Evolutionary conservation across 2,329 filamentous ascomycete species (phyloP).

Genomic region (Fusarium nelsonii): DNA sequence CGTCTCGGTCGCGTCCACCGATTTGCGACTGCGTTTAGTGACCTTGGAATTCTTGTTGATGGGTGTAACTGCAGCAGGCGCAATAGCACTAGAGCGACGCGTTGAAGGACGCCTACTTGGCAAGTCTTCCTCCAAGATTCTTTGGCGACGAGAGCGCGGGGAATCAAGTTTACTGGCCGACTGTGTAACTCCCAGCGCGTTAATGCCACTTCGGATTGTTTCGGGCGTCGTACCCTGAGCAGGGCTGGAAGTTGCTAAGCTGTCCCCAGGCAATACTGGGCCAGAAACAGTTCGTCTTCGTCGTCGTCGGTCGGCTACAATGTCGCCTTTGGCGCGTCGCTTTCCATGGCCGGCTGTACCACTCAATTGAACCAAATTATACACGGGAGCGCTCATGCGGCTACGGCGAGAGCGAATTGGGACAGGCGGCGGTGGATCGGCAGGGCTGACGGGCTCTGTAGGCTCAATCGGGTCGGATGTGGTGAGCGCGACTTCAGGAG

Average conservation of each 20-base stretch:
- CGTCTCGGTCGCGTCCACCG: conserved; percentile 61
- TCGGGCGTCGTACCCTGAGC: conserved; percentile 31
- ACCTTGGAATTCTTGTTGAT: conserved; percentile 65
- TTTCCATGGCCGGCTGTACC: conserved; percentile 72
- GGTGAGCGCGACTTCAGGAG: conserved; percentile 42
- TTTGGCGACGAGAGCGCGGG: conserved; percentile 51
- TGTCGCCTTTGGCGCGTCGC: conserved; percentile 65
- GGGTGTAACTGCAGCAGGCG: conserved; percentile 58
- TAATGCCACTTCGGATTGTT: conserved; percentile 55
- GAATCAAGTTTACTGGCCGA: conserved; percentile 56
- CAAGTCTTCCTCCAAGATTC: conserved; percentile 46
- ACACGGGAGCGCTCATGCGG: conserved; percentile 69
- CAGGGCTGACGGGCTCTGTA: conserved; percentile 20
- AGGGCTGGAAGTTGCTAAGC: conserved; percentile 23
- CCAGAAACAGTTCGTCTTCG: conserved; percentile 62
- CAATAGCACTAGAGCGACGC: conserved; percentile 55
- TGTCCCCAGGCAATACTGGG: conserved; percentile 45
- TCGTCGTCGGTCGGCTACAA: conserved; percentile 59
- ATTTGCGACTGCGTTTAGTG: conserved; percentile 71
- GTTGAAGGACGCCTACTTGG: conserved; percentile 57
- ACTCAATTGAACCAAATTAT: conserved; percentile 74
- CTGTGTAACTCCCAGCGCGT: conserved; percentile 62
- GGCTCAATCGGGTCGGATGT: conserved; percentile 23
- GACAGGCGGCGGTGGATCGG: conserved; percentile 39
- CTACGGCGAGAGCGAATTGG: conserved; percentile 64